phyloP scores from a whole-genome alignment of 177 flowering plant species.

The Vitis hybrid region DNA sequence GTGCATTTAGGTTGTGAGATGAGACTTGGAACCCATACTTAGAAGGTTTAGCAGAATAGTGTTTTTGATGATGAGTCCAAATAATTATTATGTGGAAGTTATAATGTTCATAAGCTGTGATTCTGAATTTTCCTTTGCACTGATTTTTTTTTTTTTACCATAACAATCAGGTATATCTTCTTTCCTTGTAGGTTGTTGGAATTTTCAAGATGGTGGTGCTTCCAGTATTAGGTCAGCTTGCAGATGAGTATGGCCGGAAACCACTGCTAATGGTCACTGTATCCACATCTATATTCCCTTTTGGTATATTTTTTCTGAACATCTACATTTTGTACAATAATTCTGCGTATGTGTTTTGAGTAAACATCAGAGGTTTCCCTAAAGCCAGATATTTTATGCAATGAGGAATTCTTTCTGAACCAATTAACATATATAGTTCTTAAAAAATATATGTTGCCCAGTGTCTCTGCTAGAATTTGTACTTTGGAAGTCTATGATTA shows the following conservation, averaged over 20 bases:
- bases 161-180: conserved; percentile 1
- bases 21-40: not conserved
- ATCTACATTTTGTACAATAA: not conserved
- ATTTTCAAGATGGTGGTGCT: conserved; percentile 79
- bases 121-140: not conserved
- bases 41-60: not conserved
- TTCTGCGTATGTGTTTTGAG: too few species aligned
- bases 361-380: too few species aligned
- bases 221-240: conserved; percentile 82
- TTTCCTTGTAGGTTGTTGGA: conserved; percentile 64
- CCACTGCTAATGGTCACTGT: conserved; percentile 73
- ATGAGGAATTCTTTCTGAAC: not conserved
- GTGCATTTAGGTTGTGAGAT: not conserved
- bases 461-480: too few species aligned
- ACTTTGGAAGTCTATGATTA: too few species aligned
- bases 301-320: conserved; percentile 39
- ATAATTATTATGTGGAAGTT: not conserved
- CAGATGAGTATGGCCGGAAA: conserved; percentile 91
- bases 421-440: too few species aligned
- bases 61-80: not conserved
- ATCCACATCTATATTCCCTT: conserved; percentile 72
- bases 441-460: too few species aligned
- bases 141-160: not conserved
- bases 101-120: not conserved
- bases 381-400: too few species aligned